Evolutionary conservation across 2,329 filamentous ascomycete genomes (phyloP), one percentile per base, ranked within the genome.

Genomic region (Penicillium sp.): DNA sequence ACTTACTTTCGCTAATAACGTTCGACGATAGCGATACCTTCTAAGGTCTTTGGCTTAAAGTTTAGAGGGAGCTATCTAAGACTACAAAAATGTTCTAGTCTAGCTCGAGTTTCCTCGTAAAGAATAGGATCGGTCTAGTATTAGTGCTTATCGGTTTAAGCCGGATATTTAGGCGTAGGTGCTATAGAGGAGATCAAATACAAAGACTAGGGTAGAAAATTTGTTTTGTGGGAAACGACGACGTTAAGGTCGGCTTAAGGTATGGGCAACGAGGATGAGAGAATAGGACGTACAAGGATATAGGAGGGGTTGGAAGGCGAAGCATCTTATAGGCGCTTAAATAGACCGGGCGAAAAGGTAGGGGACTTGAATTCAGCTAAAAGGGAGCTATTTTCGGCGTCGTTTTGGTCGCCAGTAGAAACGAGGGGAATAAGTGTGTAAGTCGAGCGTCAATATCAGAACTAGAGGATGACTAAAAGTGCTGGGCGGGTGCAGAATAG

Each of bases 101-200:
- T 69, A 7, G 62, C 58, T 64, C 44, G 48, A 55, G 65, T 69
- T 51, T 69, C 63, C 46, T 68, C 55, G 45, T 43, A 68, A 46
- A 69, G 67, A 31, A 69, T 69, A 1, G 60, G 60, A 43, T 69
- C 47, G 11, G 60, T 67, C 67, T 34, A 68, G 60, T 57, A 64
- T 34, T 70, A 27, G 44, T 66, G 55, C 53, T 69, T 39, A 61
- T 64, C 40, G 21, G 5, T 15, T 38, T 65, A n/a, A 50, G 57
- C 59, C 2, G 45, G 33, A 23, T 27, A 54, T 44, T 60, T 9
- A 25, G 44, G 41, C 5, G 39, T 4, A 57, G 47, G 25, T 21
- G 56, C 49, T 43, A 68, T 66, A 0, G n/a, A 40, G 38, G 45
- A 48, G 25, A 23, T 49, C 23, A 45, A 41, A 52, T 38, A 57